Conservation (phyloP, 768 basidiomycete species). For the Macrolepiota dolichaula region DNA sequence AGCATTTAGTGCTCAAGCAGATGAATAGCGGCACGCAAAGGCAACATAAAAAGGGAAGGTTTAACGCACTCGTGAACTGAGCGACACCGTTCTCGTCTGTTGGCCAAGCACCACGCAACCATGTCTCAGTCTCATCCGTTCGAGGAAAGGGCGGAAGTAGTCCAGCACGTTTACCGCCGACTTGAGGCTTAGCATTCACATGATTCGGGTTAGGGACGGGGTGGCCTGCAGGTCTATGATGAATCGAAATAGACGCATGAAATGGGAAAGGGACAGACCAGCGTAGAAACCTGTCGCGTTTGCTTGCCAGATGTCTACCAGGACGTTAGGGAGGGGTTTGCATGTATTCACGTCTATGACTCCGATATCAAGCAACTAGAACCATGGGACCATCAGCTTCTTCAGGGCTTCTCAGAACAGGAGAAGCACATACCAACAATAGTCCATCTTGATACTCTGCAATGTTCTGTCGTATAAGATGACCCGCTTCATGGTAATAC, state of each 20-base stretch:
- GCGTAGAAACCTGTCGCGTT: constrained; percentile 55
- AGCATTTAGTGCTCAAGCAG: neutral
- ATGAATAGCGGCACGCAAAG: neutral
- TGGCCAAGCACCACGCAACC: constrained; percentile 51
- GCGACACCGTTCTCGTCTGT: constrained; percentile 51
- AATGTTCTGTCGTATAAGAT: constrained; percentile 51
- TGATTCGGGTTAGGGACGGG: constrained; percentile 43
- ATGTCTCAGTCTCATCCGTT: constrained; percentile 39
- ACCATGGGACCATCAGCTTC: neutral
- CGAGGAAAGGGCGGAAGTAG: constrained; percentile 43
- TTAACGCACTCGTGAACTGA: constrained; percentile 46
- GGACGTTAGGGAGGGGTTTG: constrained; percentile 48
- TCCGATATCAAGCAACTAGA: constrained; percentile 49
- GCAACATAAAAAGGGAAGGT: neutral
- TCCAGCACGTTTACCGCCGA: constrained; percentile 42
- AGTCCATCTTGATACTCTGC: constrained; percentile 51
- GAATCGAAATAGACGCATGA: neutral
- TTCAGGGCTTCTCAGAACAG: neutral
- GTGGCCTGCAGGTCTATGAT: constrained; percentile 31
- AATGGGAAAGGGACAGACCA: constrained; percentile 23
- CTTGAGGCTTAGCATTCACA: constrained; percentile 40
- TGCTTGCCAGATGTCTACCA: constrained; percentile 60
- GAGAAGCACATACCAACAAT: constrained; percentile 32
- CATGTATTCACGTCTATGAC: constrained; percentile 59
- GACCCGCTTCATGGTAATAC: constrained; percentile 47